These are phyloP conservation scores for Macrolepiota albuminosa DNA, from an alignment of 768 basidiomycete genomes.

Conservation along the genomic window DNA sequence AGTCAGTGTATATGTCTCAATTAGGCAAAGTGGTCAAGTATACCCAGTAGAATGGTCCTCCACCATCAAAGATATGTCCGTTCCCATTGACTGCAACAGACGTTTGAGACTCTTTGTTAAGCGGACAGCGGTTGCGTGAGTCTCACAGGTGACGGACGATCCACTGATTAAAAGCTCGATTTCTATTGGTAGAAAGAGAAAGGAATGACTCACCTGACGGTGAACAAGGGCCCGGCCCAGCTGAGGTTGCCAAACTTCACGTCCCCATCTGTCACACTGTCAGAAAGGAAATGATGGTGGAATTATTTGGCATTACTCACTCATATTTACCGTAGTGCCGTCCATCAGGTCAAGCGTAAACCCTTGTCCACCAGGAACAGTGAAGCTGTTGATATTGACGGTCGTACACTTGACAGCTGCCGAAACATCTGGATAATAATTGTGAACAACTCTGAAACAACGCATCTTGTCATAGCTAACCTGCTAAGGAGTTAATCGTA, in stretches of 20 bases:
- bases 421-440: constrained; percentile 32
- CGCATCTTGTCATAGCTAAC: constrained; percentile 15
- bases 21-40: neutral
- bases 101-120: neutral
- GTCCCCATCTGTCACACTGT: constrained; percentile 42
- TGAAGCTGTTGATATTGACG: constrained; percentile 52
- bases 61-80: constrained; percentile 36
- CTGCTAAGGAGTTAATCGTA: constrained; percentile 48
- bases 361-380: constrained; percentile 49
- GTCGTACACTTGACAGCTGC: constrained; percentile 52
- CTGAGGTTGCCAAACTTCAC: constrained; percentile 47
- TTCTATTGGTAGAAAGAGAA: neutral
- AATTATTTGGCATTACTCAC: constrained; percentile 28
- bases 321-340: constrained; percentile 54
- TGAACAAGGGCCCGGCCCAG: constrained; percentile 54
- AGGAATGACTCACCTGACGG: constrained; percentile 32
- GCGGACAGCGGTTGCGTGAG: neutral
- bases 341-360: constrained; percentile 40
- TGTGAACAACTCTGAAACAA: neutral
- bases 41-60: constrained; percentile 42
- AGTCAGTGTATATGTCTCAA: neutral
- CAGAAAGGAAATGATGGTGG: neutral
- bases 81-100: constrained; percentile 32
- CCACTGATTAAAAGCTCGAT: constrained; percentile 29
- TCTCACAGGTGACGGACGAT: constrained; percentile 41